Base-by-base conservation (phyloP, 495 filamentous ascomycete genomes). In the Xylaria intraflava region DNA sequence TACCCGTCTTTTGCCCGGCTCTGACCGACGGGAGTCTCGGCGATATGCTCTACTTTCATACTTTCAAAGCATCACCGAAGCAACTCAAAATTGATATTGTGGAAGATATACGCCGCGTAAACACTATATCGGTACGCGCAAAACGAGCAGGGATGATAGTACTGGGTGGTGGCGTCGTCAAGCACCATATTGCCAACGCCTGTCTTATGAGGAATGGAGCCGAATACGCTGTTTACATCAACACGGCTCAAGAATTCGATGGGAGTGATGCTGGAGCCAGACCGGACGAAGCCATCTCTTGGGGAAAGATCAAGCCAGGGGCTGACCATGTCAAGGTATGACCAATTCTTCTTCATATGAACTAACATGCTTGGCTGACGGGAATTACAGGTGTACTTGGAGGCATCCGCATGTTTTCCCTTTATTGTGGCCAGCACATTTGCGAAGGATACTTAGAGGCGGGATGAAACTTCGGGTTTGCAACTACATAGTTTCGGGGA, bases 11-110 rank as follows among this genome's bases (percentile, higher is more conserved):
- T 78, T 96, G 91, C 62, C 94, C 93, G 0, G 93, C 93, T 8
- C 72, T 97, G 56, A 98, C 94, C 2, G 93, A 98, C 60, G 94
- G 93, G 6, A 91, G 86, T 45, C 70, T 97, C 16, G 94, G 93
- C 0, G 93, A 98, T 65, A 98, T 98, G 94, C 70, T 97, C 22
- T 96, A 95, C 67, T 96, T 96, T 69, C 90, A 97, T 72, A 93
- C 90, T 1, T 98, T 85, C 80, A 88, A 87, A 62, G 72, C 86
- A 0, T 88, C 86, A 12, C 93, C 91, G 1, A 69, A 75, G 55
- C 85, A 87, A 65, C 74, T 98, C 17, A 74, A 81, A 27, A 81
- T 96, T 31, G 92, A 96, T 63, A 92, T 95, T 46, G 84, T 96
- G 7, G 85, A 89, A 48, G 91, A 96, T 61, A 88, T 96, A 46